These are phyloP conservation scores for Mollisiaceae sp. DNA, from an alignment of 2,329 filamentous ascomycete genomes.

Conservation along the genomic window DNA sequence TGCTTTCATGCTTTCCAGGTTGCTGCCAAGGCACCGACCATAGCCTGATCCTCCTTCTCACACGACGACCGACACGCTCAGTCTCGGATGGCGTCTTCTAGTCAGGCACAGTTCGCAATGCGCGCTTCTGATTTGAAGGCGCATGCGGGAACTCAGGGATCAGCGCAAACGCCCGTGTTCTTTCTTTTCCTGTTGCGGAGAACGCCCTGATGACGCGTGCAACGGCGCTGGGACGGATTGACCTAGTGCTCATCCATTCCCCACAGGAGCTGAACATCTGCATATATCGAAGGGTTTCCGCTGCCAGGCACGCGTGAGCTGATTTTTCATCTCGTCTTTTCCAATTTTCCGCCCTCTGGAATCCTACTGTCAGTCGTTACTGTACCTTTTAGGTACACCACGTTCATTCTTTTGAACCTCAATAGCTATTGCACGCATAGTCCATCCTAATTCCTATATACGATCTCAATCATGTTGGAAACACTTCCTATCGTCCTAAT, in stretches of 20 bases:
- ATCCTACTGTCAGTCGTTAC: not conserved
- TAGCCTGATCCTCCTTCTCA: conserved; percentile 2
- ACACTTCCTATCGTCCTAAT: conserved; percentile 25
- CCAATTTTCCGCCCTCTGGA: not conserved
- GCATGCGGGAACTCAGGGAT: not conserved
- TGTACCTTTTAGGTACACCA: not conserved
- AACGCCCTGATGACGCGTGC: conserved; percentile 4
- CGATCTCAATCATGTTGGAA: conserved; percentile 9
- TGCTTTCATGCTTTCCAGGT: not conserved
- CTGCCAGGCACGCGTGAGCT: not conserved
- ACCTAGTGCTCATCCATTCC: not conserved
- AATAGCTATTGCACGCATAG: not conserved
- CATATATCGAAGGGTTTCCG: not conserved
- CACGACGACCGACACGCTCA: not conserved
- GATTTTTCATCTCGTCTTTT: not conserved
- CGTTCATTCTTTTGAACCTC: conserved; percentile 1
- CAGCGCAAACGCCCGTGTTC: not conserved
- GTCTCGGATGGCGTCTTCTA: not conserved
- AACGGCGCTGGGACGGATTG: not conserved
- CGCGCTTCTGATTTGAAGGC: not conserved
- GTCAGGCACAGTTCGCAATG: not conserved
- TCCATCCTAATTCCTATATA: not conserved
- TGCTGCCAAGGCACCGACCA: not conserved
- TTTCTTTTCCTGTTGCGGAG: too few species aligned
- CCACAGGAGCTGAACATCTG: not conserved